Base-by-base conservation (phyloP, 148 eudicot genomes). In the Oxyria digyna region DNA sequence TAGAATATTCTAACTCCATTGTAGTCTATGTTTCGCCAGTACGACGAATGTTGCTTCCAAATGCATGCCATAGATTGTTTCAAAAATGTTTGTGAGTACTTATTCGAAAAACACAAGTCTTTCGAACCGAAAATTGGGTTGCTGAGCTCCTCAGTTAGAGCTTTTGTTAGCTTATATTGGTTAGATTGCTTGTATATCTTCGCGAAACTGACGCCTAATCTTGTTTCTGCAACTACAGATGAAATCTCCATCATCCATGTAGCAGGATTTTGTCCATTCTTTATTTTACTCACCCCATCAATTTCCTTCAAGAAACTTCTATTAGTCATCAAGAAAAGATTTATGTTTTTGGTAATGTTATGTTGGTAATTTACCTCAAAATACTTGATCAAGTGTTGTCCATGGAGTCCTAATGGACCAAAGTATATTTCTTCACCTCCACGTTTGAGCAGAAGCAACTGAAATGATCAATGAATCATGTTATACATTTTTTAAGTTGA, bases 31-130 rank as follows among this genome's bases (percentile, higher is more conserved):
- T 77, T 86, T 75, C 87, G 81, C 90, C 87, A 83, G 62, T 86
- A 86, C 6, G 90, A 76, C 66, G 80, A 73, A 50, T 79, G 67
- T 43, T 83, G 91, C 75, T 86, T 85, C 89, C 89, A 85, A 24
- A 85, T 75, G 68, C 89, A 85, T 6, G 85, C 79, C 66, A 32
- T 72, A 52, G 67, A 82, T 64, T 86, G 85, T 8, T 45, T 72
- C 67, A 75, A 67, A 4, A 71, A 57, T 21, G 77, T 79, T 31
- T 78, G 81, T n/a, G 91, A 42, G 72, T 76, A 81, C 33, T 76
- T 62, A 14, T 80, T 81, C n/a, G 84, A 17, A 54, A 79, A 80
- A 33, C 70, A 67, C 41, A 86, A 70, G 33, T 78, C 79, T 20
- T 57, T 71, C 26, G 78, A 71, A 38, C 69, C 79, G 29, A 78